Evolutionary conservation across 2,329 filamentous ascomycete species (phyloP).

Genomic region (Penicillium sp.): DNA sequence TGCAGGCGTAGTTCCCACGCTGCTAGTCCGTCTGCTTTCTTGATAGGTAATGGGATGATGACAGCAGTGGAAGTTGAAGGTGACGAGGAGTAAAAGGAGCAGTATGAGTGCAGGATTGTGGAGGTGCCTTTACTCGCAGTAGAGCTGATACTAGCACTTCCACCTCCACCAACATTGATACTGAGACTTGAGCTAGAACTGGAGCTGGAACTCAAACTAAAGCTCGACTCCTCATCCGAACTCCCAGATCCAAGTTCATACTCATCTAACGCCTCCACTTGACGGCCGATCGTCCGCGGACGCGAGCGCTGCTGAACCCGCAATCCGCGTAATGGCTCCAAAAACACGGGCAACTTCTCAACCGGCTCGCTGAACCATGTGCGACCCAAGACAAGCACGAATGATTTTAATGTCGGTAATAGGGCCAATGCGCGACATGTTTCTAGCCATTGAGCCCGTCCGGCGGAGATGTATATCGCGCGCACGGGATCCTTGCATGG

Average conservation of each 20-base stretch:
- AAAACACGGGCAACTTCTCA: slow-evolving; percentile 37
- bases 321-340: slow-evolving; percentile 35
- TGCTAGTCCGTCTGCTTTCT: background rate
- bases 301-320: slow-evolving; percentile 13
- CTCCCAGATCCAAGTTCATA: background rate
- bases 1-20: slow-evolving; percentile 35
- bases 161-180: background rate
- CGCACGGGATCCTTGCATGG: slow-evolving; percentile 43
- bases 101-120: background rate
- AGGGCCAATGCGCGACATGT: slow-evolving; percentile 31
- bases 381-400: slow-evolving; percentile 32
- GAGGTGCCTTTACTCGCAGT: background rate
- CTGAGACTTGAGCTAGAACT: background rate
- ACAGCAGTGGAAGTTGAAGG: background rate
- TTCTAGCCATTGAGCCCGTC: slow-evolving; percentile 39
- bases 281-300: background rate
- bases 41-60: background rate
- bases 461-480: slow-evolving; percentile 38
- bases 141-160: background rate
- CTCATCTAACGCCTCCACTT: background rate
- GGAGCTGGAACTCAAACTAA: background rate
- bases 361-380: slow-evolving; percentile 41
- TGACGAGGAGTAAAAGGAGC: background rate
- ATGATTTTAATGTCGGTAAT: slow-evolving; percentile 30
- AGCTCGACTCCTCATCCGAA: background rate